A percentile compares a stretch with the other conserved stretches of the same genome.
These are phyloP conservation scores for Cicer cuneatum DNA, from an alignment of 306 rosid genomes.

Conservation along the genomic window DNA sequence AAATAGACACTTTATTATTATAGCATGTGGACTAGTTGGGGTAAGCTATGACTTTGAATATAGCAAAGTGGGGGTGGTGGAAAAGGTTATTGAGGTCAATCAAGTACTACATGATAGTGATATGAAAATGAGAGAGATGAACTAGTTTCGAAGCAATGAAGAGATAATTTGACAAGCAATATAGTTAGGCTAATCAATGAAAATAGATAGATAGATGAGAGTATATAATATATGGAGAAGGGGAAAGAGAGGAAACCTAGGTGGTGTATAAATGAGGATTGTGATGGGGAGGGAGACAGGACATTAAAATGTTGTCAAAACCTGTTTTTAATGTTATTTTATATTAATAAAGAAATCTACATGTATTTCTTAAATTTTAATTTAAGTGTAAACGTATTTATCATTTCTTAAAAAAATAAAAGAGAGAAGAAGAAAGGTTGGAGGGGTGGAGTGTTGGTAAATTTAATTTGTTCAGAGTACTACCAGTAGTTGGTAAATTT, in stretches of 20 bases:
- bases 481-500: conserved; percentile 58
- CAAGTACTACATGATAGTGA: too few species aligned
- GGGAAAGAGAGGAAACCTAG: conserved; percentile 46
- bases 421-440: too few species aligned
- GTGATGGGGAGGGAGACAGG: conserved; percentile 48
- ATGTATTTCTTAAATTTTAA: too few species aligned
- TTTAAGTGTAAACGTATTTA: too few species aligned
- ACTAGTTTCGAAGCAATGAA: conserved; percentile 11
- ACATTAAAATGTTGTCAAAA: conserved; percentile 44
- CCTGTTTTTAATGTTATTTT: conserved; percentile 26
- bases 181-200: conserved; percentile 19
- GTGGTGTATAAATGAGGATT: conserved; percentile 54
- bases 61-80: too few species aligned
- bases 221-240: conserved; percentile 24
- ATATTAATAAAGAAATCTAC: too few species aligned
- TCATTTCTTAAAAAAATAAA: too few species aligned
- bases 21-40: background rate
- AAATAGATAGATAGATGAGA: conserved; percentile 29
- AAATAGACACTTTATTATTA: background rate
- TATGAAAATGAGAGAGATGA: background rate
- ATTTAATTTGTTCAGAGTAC: conserved; percentile 31
- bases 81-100: too few species aligned
- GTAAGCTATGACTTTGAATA: background rate
- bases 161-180: background rate
- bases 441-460: too few species aligned